Base-by-base conservation (phyloP, 768 basidiomycete species). In the Agaricus bisporus region DNA sequence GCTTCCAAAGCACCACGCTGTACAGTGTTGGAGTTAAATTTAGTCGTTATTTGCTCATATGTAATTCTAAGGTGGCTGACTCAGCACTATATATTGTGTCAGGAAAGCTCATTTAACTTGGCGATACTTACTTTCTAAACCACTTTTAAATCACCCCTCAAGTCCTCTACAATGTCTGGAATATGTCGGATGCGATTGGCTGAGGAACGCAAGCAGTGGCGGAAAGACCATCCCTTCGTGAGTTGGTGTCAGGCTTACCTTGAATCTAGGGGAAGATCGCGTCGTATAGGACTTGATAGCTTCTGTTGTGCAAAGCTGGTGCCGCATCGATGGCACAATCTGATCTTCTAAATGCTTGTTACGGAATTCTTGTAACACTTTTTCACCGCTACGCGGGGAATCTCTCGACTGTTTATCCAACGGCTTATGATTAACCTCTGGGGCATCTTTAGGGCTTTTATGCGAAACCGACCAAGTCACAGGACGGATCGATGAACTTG, bases 161-260 rank as follows among this genome's bases (percentile, higher is more conserved):
- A n/a, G 43, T 20, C 20, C 43, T 3, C 22, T 17, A 50, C n/a
- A 2, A 91, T 93, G 91, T 86, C 91, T 49, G 93, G 92, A 56
- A 95, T 98, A 59, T 95, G 93, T 68, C 83, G 93, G 68, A 85
- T 88, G 35, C 86, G 97, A 63, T 78, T 99, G 14, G 82, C 93
- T 26, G 97, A 98, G 70, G 97, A 99, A 71, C 84, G 97, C 64
- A 99, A 99, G 73, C 91, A 95, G 64, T 99, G 97, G 97, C 74
- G 97, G 55, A 98, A 95, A 70, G 97, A 98, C 61, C 97, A 99
- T 70, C 97, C 97, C 28, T 98, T 95, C 62, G 97, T 98, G 70
- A 72, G 91, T 80, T 17, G 17, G 38, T 38, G 4, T 54, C 6
- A 17, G 42, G 14, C 48, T 49, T 41, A 35, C 29, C 4, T 18